Conservation (phyloP, 106 monocot species). For the Iris macrosiphon region DNA sequence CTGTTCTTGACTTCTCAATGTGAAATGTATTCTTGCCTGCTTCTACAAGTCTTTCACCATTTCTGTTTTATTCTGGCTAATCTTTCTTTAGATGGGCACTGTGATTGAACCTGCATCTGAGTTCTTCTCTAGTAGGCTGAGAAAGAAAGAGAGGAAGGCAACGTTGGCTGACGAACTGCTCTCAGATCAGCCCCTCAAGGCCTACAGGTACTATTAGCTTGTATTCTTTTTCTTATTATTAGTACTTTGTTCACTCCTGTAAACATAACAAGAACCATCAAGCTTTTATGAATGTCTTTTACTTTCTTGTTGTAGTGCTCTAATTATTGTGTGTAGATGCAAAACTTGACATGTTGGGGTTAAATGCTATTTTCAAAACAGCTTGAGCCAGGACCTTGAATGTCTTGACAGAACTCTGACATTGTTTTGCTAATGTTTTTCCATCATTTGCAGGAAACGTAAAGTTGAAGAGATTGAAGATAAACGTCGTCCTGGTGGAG, state of each 20-base stretch:
- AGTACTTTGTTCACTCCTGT: not conserved
- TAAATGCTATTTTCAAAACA: no score
- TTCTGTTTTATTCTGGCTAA: not conserved
- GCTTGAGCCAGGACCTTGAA: no score
- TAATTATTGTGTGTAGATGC: not conserved
- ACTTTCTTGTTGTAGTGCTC: not conserved
- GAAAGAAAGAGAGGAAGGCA: slow-evolving; percentile 78
- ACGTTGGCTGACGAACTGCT: slow-evolving; percentile 79
- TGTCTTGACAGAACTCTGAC: not conserved
- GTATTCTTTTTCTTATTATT: not conserved
- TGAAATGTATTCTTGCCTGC: no score
- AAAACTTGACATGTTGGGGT: not conserved
- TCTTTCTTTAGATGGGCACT: slow-evolving; percentile 55
- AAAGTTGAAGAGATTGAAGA: slow-evolving; percentile 56
- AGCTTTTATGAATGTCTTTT: not conserved
- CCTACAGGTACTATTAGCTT: slow-evolving; percentile 48
- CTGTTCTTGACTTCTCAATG: not conserved
- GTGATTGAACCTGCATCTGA: slow-evolving; percentile 70
- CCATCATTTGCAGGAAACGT: slow-evolving; percentile 37
- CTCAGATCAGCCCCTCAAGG: slow-evolving; percentile 42
- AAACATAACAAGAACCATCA: no score
- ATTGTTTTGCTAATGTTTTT: not conserved
- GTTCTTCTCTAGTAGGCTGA: slow-evolving; percentile 74
- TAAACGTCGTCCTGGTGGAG: slow-evolving; percentile 23
- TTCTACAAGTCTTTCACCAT: no score